Base-by-base conservation (phyloP, 495 filamentous ascomycete genomes). In the Pseudomonodictys pantanalensis region DNA sequence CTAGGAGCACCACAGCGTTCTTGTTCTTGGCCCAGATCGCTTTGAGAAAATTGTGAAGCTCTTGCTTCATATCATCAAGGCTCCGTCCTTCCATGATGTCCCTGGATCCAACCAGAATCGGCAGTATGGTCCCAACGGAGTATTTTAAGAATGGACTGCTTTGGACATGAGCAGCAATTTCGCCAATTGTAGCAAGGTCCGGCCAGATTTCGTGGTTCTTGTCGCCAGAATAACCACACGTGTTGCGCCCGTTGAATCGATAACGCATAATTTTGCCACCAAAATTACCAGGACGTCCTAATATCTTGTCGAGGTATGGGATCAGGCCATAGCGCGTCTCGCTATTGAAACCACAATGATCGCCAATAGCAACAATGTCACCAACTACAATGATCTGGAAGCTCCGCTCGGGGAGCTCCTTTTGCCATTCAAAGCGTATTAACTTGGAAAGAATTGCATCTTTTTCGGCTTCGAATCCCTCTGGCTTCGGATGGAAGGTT, bases 401-500 rank as follows among this genome's bases (percentile, higher is more conserved):
- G 20, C 12, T 12, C 41, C 25, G 49, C 2, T n/a, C 30, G 7
- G 32, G 5, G 10, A 48, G 44, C 4, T 8, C 32, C 18, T 22
- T 24, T 50, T 50, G 55, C 2, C 3, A 4, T 6, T 32, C 35
- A 12, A 23, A 2, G 10, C 23, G 29, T 10, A 20, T 39, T 3
- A 48, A 4, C 29, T 35, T 35, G 17, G 20, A 33, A 2, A 49
- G 6, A 15, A 58, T 3, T 3, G 9, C 30, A 7, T 58, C 28
- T 25, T 33, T 49, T 20, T 11, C 25, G 5, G 24, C 43, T 9
- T 5, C 23, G 55, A 49, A 50, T 7, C 55, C 55, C 4, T 17
- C 44, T 2, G 55, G 45, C 18, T 39, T 48, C 3, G 55, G 55
- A 50, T 58, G 55, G 24, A 58, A 58, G 3, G 55, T 58, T 9